phyloP scores from a whole-genome alignment of 192 early-diverging fungal species.

The Diversispora epigaea region DNA sequence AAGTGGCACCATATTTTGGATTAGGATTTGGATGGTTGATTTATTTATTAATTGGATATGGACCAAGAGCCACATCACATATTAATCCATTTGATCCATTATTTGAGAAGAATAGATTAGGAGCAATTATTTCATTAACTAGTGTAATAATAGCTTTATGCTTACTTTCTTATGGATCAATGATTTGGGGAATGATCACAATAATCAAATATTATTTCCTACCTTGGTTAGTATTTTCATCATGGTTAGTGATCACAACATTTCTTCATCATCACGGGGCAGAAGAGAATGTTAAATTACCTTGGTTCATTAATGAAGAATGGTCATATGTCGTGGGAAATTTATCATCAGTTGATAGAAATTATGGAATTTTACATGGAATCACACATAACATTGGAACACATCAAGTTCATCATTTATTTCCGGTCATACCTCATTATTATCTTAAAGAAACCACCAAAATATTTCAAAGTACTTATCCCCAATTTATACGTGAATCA shows the following conservation, averaged over 20 bases:
- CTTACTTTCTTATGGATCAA: neutral
- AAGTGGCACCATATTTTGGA: neutral
- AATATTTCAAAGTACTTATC: neutral
- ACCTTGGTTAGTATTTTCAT: neutral
- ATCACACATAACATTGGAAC: slow-evolving; percentile 10
- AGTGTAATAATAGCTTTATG: neutral
- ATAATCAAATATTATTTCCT: slow-evolving; percentile 19
- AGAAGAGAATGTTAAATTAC: slow-evolving; percentile 13
- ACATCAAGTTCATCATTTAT: slow-evolving; percentile 22
- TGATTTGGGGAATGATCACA: neutral
- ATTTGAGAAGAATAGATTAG: neutral
- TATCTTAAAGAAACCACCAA: slow-evolving; percentile 6
- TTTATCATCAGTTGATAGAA: slow-evolving; percentile 7
- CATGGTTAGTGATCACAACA: slow-evolving; percentile 19
- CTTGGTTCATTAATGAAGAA: slow-evolving; percentile 8
- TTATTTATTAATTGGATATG: slow-evolving; percentile 7
- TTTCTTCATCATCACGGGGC: slow-evolving; percentile 19
- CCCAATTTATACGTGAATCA: slow-evolving; percentile 20
- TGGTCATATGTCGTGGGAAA: slow-evolving; percentile 20
- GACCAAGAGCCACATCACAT: slow-evolving; percentile 8
- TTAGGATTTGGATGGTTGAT: neutral
- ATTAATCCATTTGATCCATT: slow-evolving; percentile 13
- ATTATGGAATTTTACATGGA: slow-evolving; percentile 12
- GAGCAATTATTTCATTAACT: neutral
- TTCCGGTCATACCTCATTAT: slow-evolving; percentile 19